These are phyloP conservation scores for Sclerotinia glacialis DNA, from an alignment of 2,329 filamentous ascomycete genomes.

Conservation along the genomic window DNA sequence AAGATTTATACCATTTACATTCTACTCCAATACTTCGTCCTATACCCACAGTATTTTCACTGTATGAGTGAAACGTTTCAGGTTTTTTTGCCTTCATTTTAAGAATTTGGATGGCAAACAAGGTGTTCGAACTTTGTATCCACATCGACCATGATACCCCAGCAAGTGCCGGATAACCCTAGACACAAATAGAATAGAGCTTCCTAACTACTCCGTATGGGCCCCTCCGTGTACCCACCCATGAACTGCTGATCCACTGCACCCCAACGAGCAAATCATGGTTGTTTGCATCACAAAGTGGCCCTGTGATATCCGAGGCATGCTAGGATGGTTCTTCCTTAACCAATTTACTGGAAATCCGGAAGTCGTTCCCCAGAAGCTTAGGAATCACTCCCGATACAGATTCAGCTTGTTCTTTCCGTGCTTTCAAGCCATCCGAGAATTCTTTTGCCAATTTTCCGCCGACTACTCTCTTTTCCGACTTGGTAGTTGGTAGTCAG, in stretches of 20 bases:
- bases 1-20: not conserved
- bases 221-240: not conserved
- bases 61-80: not conserved
- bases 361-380: slow-evolving; percentile 5
- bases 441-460: not conserved
- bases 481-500: not conserved
- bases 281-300: slow-evolving; percentile 1
- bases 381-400: not conserved
- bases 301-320: not conserved
- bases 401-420: not conserved
- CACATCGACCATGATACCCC: not conserved
- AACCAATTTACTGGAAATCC: slow-evolving; percentile 3
- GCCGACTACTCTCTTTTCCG: not conserved
- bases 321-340: not conserved
- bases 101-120: not conserved
- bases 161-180: not conserved
- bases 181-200: not conserved
- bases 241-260: not conserved
- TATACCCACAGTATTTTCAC: not conserved
- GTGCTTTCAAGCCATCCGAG: not conserved
- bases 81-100: not conserved
- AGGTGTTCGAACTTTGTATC: not conserved
- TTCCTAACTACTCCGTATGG: not conserved
- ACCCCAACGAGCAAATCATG: not conserved
- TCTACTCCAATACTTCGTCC: no score